Evolutionary conservation across 371 early-diverging fungal genomes (phyloP).

Genomic region (Mucor sp.): DNA sequence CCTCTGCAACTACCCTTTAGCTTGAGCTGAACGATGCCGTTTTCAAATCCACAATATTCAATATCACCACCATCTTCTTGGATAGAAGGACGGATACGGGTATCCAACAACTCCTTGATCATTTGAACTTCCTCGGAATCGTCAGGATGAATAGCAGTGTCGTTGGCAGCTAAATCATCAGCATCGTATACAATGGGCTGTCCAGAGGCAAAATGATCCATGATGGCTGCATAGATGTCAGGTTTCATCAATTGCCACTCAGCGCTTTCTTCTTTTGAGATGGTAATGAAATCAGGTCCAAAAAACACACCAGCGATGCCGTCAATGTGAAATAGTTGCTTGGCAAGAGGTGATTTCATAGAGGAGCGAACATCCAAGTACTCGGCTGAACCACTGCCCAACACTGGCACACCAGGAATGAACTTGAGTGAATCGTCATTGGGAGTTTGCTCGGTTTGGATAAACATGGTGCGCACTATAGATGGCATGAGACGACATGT

Average conservation of each 20-base stretch:
- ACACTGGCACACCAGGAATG: conserved; percentile 83
- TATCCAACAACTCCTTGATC: conserved; percentile 97
- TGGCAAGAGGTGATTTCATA: conserved; percentile 87
- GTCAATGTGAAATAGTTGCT: conserved; percentile 85
- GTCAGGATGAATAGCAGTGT: conserved; percentile 76
- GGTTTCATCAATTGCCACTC: conserved; percentile 96
- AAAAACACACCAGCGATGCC: conserved; percentile 89
- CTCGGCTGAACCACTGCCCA: conserved; percentile 72
- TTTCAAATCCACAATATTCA: conserved; percentile 88
- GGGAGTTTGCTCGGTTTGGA: conserved; percentile 94
- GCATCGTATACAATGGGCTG: conserved; percentile 67
- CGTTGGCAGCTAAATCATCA: conserved; percentile 56
- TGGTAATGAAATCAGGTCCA: conserved; percentile 92
- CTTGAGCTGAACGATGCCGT: conserved; percentile 89
- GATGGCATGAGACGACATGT: background rate
- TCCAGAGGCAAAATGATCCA: conserved; percentile 92
- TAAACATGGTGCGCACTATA: conserved; percentile 88
- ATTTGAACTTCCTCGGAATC: conserved; percentile 92
- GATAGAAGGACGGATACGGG: conserved; percentile 94
- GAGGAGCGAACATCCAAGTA: conserved; percentile 79
- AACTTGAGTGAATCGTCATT: conserved; percentile 94
- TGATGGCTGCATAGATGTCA: conserved; percentile 91
- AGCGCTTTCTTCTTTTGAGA: conserved; percentile 81
- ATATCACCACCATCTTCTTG: conserved; percentile 99
- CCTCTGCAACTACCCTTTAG: conserved; percentile 96